Evolutionary conservation across 768 basidiomycete species (phyloP).

Genomic region (Auricularia auricula-judae): DNA sequence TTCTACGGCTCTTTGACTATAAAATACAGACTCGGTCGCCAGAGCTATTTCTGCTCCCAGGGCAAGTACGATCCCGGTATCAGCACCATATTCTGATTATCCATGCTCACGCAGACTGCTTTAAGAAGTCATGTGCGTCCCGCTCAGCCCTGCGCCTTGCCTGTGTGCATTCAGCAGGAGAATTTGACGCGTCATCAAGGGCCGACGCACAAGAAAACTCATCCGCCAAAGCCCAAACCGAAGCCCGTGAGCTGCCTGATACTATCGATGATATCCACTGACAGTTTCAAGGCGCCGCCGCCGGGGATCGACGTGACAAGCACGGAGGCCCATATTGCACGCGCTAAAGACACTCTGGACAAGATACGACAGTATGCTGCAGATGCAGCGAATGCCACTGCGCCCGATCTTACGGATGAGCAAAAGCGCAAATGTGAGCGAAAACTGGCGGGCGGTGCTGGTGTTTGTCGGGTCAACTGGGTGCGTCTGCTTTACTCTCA

Average conservation of each 20-base stretch:
- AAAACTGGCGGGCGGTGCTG: neutral
- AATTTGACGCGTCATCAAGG: neutral
- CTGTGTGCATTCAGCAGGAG: too few relatives aligned
- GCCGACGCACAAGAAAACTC: neutral
- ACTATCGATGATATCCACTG: neutral
- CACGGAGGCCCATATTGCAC: neutral
- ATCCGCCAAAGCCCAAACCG: neutral
- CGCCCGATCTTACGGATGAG: neutral
- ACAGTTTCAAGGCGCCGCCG: neutral
- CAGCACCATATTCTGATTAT: neutral
- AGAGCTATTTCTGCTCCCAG: neutral
- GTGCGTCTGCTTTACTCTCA: neutral
- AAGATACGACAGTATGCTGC: neutral
- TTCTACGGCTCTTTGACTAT: too few relatives aligned
- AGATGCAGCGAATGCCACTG: neutral
- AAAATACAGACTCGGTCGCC: too few relatives aligned
- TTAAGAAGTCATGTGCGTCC: neutral
- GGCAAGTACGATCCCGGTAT: neutral
- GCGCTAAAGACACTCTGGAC: neutral
- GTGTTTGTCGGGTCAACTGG: neutral
- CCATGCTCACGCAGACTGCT: neutral
- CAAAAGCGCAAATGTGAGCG: neutral
- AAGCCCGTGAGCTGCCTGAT: neutral
- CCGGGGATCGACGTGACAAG: neutral
- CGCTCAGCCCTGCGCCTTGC: neutral